Conservation (phyloP, 768 basidiomycete species). For the Lactarius sanguifluus region DNA sequence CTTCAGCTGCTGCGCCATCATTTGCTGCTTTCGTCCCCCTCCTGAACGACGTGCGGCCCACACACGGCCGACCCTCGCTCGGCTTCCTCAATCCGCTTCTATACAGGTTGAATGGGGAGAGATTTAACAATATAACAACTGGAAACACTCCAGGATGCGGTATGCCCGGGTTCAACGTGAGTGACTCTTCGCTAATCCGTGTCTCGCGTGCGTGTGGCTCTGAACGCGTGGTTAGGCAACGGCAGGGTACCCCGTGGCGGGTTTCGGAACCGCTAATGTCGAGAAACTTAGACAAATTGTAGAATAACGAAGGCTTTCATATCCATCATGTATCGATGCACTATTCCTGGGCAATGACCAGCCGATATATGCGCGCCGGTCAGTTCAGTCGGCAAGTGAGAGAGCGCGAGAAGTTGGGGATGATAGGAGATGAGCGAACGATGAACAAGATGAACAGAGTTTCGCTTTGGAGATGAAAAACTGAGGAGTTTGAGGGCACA, state of each 20-base stretch:
- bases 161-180: slow-evolving; percentile 63
- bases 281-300: slow-evolving; percentile 45
- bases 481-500: too few relatives aligned
- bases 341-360: too few relatives aligned
- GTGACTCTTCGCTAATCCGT: slow-evolving; percentile 22
- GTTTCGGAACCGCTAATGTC: slow-evolving; percentile 56
- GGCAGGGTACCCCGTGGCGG: slow-evolving; percentile 55
- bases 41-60: slow-evolving; percentile 55
- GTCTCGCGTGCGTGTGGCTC: not conserved
- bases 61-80: slow-evolving; percentile 40
- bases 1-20: slow-evolving; percentile 57
- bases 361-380: too few relatives aligned
- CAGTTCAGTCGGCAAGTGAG: too few relatives aligned
- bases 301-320: not conserved
- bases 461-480: too few relatives aligned
- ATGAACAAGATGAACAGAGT: too few relatives aligned
- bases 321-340: too few relatives aligned
- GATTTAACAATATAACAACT: slow-evolving; percentile 57
- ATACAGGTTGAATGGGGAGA: slow-evolving; percentile 44
- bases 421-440: too few relatives aligned
- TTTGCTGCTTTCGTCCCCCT: slow-evolving; percentile 50
- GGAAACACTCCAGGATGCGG: slow-evolving; percentile 57
- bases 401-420: too few relatives aligned
- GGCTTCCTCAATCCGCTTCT: slow-evolving; percentile 69
- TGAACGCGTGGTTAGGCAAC: slow-evolving; percentile 39